A percentile compares a stretch with the other conserved stretches of the same genome.
Evolutionary conservation across 2,329 filamentous ascomycete species (phyloP).

Genomic region (Fusarium ramigenum): DNA sequence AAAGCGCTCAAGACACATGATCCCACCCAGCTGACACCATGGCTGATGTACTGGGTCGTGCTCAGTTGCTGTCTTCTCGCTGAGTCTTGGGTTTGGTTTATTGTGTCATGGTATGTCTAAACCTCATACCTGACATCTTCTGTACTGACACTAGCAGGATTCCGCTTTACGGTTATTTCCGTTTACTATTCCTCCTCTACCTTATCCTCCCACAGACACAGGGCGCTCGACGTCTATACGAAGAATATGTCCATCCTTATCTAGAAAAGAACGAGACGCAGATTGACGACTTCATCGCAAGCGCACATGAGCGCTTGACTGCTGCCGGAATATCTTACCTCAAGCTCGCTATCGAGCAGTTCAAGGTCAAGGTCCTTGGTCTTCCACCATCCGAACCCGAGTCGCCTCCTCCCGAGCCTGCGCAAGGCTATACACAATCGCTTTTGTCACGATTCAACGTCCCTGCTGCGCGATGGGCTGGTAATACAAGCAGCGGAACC

Average conservation of each 20-base stretch:
- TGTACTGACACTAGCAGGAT: conserved; percentile 62
- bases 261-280: conserved; percentile 84
- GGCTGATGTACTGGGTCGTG: conserved; percentile 99
- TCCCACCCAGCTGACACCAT: conserved; percentile 89
- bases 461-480: conserved; percentile 71
- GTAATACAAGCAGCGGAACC: conserved; percentile 55
- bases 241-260: conserved; percentile 86
- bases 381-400: conserved; percentile 65
- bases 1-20: conserved; percentile 95
- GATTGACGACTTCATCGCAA: conserved; percentile 90
- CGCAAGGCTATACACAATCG: conserved; percentile 76
- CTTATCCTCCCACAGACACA: conserved; percentile 98
- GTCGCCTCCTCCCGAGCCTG: conserved; percentile 52
- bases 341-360: conserved; percentile 73
- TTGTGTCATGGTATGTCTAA: conserved; percentile 73
- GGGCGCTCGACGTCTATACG: conserved; percentile 86
- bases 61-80: conserved; percentile 81
- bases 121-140: neutral
- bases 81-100: conserved; percentile 89
- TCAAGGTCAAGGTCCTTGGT: conserved; percentile 83
- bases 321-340: conserved; percentile 80
- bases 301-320: conserved; percentile 80
- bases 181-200: conserved; percentile 87
- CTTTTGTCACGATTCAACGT: conserved; percentile 89
- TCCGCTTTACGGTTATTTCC: conserved; percentile 93